A percentile compares a stretch with the other conserved stretches of the same genome.
These are phyloP conservation scores for Solanum gandarillasii DNA, from an alignment of 257 asterid species.

Conservation along the genomic window DNA sequence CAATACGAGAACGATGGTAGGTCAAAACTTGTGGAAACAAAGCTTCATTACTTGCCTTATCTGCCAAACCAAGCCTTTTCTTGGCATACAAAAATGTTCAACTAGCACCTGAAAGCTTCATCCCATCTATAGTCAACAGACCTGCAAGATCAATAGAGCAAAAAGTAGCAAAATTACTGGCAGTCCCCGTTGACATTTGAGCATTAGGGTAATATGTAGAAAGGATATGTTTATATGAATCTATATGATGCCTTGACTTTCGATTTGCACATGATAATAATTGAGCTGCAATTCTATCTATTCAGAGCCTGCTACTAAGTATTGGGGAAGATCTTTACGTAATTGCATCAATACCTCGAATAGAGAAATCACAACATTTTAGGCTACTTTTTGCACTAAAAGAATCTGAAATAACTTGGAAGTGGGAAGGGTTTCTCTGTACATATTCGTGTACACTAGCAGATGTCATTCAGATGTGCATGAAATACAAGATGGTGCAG, in stretches of 20 bases:
- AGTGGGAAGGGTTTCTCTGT: not conserved
- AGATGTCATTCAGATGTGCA: not conserved
- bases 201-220: not conserved
- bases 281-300: not conserved
- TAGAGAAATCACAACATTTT: not conserved
- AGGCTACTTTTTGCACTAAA: not conserved
- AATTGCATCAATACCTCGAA: not conserved
- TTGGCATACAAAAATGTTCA: not conserved
- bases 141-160: not conserved
- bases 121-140: not conserved
- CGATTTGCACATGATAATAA: not conserved
- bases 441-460: not conserved
- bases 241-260: not conserved
- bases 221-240: not conserved
- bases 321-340: not conserved
- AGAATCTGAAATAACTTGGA: not conserved
- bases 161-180: not conserved
- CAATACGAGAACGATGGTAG: not conserved
- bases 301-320: not conserved
- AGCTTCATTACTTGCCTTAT: not conserved
- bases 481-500: not conserved
- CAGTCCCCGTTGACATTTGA: not conserved
- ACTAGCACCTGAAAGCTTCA: not conserved
- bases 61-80: not conserved
- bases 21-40: not conserved